Conservation (phyloP, 192 early-diverging fungal species). For the Backusella sp. region DNA sequence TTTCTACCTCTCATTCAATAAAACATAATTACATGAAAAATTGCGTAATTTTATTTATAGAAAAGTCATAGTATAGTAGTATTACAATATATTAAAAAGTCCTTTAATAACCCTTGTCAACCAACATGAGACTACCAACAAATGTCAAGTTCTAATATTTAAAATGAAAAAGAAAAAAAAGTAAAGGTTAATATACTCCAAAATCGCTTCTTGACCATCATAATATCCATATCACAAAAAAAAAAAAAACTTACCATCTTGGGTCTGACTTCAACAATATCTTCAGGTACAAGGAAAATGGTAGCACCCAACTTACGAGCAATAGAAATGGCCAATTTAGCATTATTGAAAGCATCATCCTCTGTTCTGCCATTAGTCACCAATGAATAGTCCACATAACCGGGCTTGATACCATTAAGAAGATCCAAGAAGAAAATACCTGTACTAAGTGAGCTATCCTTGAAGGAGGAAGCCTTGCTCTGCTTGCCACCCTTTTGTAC, state of each 20-base stretch:
- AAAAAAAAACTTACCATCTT: slow-evolving; percentile 75
- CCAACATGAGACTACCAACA: slow-evolving; percentile 90
- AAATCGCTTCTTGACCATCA: neutral
- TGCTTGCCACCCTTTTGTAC: slow-evolving; percentile 65
- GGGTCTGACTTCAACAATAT: slow-evolving; percentile 96
- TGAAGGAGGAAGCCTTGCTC: slow-evolving; percentile 78
- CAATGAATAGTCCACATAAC: slow-evolving; percentile 87
- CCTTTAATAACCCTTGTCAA: slow-evolving; percentile 36
- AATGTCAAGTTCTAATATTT: slow-evolving; percentile 81
- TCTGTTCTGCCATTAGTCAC: slow-evolving; percentile 72
- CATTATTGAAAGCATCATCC: slow-evolving; percentile 89
- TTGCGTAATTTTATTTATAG: too few species aligned
- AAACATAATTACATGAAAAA: too few species aligned
- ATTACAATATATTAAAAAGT: neutral
- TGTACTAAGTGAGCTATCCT: slow-evolving; percentile 73
- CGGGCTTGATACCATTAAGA: slow-evolving; percentile 89
- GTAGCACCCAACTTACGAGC: slow-evolving; percentile 98
- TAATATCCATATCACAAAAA: neutral
- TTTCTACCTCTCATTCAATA: too few species aligned
- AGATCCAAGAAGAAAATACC: slow-evolving; percentile 91
- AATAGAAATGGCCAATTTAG: slow-evolving; percentile 97
- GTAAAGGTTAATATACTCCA: neutral
- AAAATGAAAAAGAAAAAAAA: slow-evolving; percentile 21
- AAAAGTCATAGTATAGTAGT: too few species aligned
- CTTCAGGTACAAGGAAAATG: slow-evolving; percentile 97